Evolutionary conservation across 768 basidiomycete species (phyloP).

Genomic region (Mycena kentingensis): DNA sequence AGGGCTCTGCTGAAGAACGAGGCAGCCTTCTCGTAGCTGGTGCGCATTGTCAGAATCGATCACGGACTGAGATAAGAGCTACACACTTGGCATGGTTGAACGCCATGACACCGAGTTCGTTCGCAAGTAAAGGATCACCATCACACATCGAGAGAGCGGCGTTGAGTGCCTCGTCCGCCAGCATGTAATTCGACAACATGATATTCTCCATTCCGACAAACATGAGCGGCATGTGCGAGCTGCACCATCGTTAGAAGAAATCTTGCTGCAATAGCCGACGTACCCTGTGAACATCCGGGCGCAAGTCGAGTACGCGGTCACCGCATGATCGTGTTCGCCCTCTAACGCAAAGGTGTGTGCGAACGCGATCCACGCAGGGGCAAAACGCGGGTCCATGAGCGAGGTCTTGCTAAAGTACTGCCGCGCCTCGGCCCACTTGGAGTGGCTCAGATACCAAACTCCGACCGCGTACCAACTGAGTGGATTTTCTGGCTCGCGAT

Average conservation of each 20-base stretch:
- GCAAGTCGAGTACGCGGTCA: conserved; percentile 97
- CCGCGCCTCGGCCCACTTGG: conserved; percentile 88
- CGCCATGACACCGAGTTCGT: conserved; percentile 92
- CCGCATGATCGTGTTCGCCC: conserved; percentile 97
- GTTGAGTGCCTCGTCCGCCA: conserved; percentile 87
- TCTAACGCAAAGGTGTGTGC: conserved; percentile 97
- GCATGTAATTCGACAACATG: conserved; percentile 73
- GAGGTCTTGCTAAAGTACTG: conserved; percentile 98
- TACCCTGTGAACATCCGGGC: conserved; percentile 94
- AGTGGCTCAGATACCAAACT: conserved; percentile 88
- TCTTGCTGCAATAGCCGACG: conserved; percentile 20
- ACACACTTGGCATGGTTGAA: conserved; percentile 83
- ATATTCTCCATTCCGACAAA: conserved; percentile 99
- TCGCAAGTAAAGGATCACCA: conserved; percentile 85
- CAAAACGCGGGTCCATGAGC: conserved; percentile 94
- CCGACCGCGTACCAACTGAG: conserved; percentile 99
- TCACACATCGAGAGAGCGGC: conserved; percentile 82
- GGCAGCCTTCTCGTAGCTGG: conserved; percentile 73
- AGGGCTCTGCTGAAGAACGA: conserved; percentile 74
- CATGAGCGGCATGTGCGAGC: conserved; percentile 92
- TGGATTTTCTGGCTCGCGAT: conserved; percentile 89
- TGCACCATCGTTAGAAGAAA: conserved; percentile 30
- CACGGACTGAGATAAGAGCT: background rate
- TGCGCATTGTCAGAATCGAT: background rate
- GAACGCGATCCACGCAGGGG: conserved; percentile 96